phyloP scores from a whole-genome alignment of 1,284 basidiomycete species.

The Termitomyces sp. region DNA sequence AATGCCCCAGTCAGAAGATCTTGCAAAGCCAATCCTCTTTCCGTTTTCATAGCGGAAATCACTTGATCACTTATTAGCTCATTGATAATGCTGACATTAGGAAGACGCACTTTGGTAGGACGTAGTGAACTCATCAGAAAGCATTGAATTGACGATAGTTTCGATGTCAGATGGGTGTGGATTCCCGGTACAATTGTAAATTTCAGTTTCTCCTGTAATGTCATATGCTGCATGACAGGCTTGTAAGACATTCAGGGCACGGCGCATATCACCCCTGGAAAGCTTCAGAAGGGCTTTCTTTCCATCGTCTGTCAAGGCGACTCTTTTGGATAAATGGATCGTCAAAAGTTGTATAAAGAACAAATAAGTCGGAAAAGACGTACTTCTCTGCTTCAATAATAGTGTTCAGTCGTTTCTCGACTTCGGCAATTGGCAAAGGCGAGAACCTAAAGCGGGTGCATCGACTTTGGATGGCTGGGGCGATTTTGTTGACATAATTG shows the following conservation, averaged over 20 bases:
- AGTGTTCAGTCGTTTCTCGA: slow-evolving; percentile 75
- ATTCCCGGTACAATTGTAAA: slow-evolving; percentile 96
- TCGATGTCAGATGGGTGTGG: slow-evolving; percentile 95
- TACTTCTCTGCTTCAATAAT: slow-evolving; percentile 88
- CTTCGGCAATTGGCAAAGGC: slow-evolving; percentile 84
- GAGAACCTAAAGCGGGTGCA: slow-evolving; percentile 98
- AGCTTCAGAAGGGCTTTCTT: slow-evolving; percentile 88
- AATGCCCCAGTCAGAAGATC: slow-evolving; percentile 93
- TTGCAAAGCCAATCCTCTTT: slow-evolving; percentile 91
- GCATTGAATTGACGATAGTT: slow-evolving; percentile 91
- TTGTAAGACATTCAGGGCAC: slow-evolving; percentile 94
- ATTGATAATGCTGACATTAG: neutral
- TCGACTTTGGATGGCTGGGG: slow-evolving; percentile 96
- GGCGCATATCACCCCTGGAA: slow-evolving; percentile 95
- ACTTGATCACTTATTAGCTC: slow-evolving; percentile 43
- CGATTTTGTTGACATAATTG: slow-evolving; percentile 99
- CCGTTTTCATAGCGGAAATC: slow-evolving; percentile 82
- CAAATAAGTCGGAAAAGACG: slow-evolving; percentile 22
- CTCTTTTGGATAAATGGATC: slow-evolving; percentile 45
- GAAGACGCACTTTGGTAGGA: slow-evolving; percentile 73
- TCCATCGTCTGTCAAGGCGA: slow-evolving; percentile 83
- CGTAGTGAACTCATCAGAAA: slow-evolving; percentile 93
- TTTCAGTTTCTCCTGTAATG: slow-evolving; percentile 80
- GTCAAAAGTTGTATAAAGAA: neutral
- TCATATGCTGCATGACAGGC: slow-evolving; percentile 98